Evolutionary conservation across 257 asterid genomes (phyloP).

Genomic region (Euphrasia confusa): DNA sequence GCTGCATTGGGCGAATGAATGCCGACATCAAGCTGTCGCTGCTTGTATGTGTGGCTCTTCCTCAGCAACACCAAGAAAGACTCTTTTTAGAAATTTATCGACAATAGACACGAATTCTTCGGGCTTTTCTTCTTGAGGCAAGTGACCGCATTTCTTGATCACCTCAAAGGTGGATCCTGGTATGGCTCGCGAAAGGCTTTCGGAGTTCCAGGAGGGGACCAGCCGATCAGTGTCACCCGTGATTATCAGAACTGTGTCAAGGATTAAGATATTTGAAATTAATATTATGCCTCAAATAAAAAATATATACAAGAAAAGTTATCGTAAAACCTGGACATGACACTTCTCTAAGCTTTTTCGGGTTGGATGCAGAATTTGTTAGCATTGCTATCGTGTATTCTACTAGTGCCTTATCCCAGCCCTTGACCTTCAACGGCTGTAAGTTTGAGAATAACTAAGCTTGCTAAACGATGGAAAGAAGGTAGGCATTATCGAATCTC

Average conservation of each 20-base stretch:
- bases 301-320: background rate
- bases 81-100: slow-evolving; percentile 50
- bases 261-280: too few relatives aligned
- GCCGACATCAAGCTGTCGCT: slow-evolving; percentile 46
- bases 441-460: slow-evolving; percentile 15
- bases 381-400: slow-evolving; percentile 77
- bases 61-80: slow-evolving; percentile 42
- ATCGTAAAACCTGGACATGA: slow-evolving; percentile 74
- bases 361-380: slow-evolving; percentile 48
- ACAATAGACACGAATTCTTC: slow-evolving; percentile 72
- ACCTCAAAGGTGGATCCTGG: slow-evolving; percentile 65
- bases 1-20: slow-evolving; percentile 1
- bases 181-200: slow-evolving; percentile 72
- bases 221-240: slow-evolving; percentile 92
- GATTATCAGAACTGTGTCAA: slow-evolving; percentile 61
- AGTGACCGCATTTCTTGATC: slow-evolving; percentile 88
- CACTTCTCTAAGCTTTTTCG: slow-evolving; percentile 57
- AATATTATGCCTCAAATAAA: too few relatives aligned
- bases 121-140: slow-evolving; percentile 90
- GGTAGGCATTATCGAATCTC: background rate
- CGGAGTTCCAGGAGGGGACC: slow-evolving; percentile 85
- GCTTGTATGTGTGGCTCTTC: slow-evolving; percentile 46
- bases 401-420: slow-evolving; percentile 88
- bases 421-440: slow-evolving; percentile 85
- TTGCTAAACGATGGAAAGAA: slow-evolving; percentile 13